A percentile compares a stretch with the other conserved stretches of the same genome.
These are phyloP conservation scores for Actinomucor elegans DNA, from an alignment of 371 early-diverging fungal species.

Conservation along the genomic window DNA sequence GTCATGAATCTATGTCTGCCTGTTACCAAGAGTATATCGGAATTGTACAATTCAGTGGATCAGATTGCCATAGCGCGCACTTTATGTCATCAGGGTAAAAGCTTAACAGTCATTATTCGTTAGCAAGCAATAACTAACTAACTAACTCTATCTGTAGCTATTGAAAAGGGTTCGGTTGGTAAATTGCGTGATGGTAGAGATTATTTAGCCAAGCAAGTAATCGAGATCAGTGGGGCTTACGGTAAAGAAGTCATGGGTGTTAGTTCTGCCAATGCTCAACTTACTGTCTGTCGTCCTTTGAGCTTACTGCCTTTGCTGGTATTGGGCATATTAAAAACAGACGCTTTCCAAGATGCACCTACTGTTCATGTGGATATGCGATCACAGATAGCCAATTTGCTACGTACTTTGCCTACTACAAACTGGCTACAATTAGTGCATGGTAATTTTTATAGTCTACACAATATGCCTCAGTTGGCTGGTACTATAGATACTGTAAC, in stretches of 20 bases:
- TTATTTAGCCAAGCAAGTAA: constrained; percentile 58
- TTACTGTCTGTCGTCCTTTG: constrained; percentile 66
- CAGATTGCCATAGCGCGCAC: constrained; percentile 65
- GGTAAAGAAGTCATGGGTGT: constrained; percentile 52
- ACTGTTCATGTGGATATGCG: constrained; percentile 56
- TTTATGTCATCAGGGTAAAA: constrained; percentile 69
- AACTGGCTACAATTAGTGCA: constrained; percentile 42
- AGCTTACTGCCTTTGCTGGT: constrained; percentile 66
- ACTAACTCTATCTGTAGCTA: constrained; percentile 25
- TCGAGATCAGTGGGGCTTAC: constrained; percentile 63
- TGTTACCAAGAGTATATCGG: constrained; percentile 65
- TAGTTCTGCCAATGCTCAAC: constrained; percentile 48
- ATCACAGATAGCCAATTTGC: constrained; percentile 50
- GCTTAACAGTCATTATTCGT: no score
- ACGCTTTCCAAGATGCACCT: constrained; percentile 42
- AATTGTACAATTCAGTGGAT: constrained; percentile 70
- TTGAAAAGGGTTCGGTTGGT: constrained; percentile 63
- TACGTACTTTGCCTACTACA: constrained; percentile 66
- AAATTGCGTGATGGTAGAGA: constrained; percentile 79
- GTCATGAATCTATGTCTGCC: constrained; percentile 83
- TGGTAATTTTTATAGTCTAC: constrained; percentile 72
- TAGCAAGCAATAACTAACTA: no score
- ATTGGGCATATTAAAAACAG: constrained; percentile 66
- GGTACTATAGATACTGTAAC: constrained; percentile 42
- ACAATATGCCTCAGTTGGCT: constrained; percentile 58